Percentiles rank a stretch among this genome's conserved stretches.
phyloP scores from a whole-genome alignment of 192 early-diverging fungal species.

The Dimargaris cristalligena region DNA sequence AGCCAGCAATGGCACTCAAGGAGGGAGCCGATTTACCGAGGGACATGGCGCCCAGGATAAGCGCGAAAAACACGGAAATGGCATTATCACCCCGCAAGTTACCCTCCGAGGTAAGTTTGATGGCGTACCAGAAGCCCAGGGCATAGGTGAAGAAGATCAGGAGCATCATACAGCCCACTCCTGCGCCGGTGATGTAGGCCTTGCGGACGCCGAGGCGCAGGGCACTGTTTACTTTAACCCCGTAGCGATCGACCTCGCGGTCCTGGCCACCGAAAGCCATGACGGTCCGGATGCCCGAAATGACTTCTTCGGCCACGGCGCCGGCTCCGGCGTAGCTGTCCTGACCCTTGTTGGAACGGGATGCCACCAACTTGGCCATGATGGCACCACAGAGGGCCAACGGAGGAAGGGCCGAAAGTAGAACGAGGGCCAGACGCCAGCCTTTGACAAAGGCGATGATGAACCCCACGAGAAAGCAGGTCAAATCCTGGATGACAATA shows the following conservation, averaged over 20 bases:
- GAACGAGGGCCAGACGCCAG: constrained; percentile 68
- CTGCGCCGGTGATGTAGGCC: constrained; percentile 36
- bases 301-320: constrained; percentile 67
- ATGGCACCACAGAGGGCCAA: constrained; percentile 36
- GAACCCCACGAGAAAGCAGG: constrained; percentile 56
- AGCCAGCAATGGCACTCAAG: constrained; percentile 53
- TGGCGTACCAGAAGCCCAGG: constrained; percentile 75
- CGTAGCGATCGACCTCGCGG: constrained; percentile 47
- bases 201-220: constrained; percentile 43
- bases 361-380: constrained; percentile 35
- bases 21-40: constrained; percentile 56
- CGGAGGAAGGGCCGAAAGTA: constrained; percentile 59
- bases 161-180: constrained; percentile 59
- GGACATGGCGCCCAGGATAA: constrained; percentile 69
- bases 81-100: constrained; percentile 35
- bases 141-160: constrained; percentile 60
- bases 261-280: constrained; percentile 65
- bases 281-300: constrained; percentile 75
- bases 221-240: constrained; percentile 39
- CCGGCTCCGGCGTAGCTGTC: constrained; percentile 69
- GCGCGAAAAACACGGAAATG: constrained; percentile 72
- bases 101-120: constrained; percentile 32
- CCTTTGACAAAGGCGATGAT: constrained; percentile 63
- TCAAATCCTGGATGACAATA: constrained; percentile 39
- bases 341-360: constrained; percentile 29